Conservation (phyloP, 2,329 filamentous ascomycete genomes). For the Paraconiothyrium sp. region DNA sequence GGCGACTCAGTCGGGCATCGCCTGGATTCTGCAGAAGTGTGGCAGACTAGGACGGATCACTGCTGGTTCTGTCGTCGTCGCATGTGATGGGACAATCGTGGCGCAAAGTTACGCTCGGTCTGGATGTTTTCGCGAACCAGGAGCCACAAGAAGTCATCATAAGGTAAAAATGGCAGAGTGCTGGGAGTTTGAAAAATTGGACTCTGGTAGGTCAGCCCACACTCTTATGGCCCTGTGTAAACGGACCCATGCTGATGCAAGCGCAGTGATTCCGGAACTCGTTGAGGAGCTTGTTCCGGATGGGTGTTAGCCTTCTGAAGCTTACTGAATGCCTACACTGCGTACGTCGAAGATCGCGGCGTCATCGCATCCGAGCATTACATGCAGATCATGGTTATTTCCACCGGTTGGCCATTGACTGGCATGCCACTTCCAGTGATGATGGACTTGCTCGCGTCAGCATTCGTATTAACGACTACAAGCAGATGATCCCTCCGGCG, state of each 20-base stretch:
- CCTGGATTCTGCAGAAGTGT: conserved; percentile 59
- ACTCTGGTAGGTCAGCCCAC: conserved; percentile 53
- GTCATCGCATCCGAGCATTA: too few relatives aligned
- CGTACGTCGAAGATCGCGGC: not conserved
- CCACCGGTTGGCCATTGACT: too few relatives aligned
- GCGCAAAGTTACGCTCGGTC: conserved; percentile 48
- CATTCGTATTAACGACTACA: not conserved
- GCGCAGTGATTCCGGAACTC: not conserved
- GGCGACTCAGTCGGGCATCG: conserved; percentile 61
- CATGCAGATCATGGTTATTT: too few relatives aligned
- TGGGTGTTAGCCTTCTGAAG: not conserved
- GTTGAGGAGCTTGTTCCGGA: not conserved
- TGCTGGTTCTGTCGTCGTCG: conserved; percentile 57
- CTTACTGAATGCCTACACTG: not conserved
- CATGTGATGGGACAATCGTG: conserved; percentile 51
- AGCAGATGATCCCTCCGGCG: not conserved
- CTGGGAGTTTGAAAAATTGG: conserved; percentile 58
- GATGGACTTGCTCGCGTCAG: conserved; percentile 1
- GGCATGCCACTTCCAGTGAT: not conserved
- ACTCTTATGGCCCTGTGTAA: not conserved
- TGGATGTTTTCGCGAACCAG: conserved; percentile 1
- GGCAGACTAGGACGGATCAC: conserved; percentile 59
- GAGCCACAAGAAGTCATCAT: conserved; percentile 16
- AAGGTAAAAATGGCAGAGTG: conserved; percentile 58
- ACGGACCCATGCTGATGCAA: not conserved